These are phyloP conservation scores for Fraxinus excelsior DNA, from an alignment of 257 asterid species.

Conservation along the genomic window DNA sequence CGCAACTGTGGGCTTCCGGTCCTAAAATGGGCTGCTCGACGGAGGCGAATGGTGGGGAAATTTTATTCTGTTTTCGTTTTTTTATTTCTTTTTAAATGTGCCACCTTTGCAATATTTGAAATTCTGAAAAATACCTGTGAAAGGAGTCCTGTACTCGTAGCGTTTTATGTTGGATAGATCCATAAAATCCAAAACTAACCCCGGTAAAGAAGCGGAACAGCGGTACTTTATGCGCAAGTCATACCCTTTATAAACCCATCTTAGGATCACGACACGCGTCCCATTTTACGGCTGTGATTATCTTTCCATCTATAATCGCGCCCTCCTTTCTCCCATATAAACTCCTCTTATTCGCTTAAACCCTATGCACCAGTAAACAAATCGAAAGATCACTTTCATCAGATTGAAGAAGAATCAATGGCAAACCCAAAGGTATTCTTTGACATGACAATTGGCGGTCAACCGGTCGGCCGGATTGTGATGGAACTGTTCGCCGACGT, in stretches of 20 bases:
- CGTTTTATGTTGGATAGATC: too few species aligned
- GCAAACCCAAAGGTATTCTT: conserved; percentile 71
- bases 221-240: not conserved
- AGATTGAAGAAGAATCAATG: conserved; percentile 22
- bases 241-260: not conserved
- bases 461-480: conserved; percentile 54
- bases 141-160: too few species aligned
- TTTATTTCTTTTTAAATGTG: too few species aligned
- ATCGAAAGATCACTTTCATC: not conserved
- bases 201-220: conserved; percentile 23
- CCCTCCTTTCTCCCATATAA: conserved; percentile 41
- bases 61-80: too few species aligned
- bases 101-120: too few species aligned
- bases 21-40: too few species aligned
- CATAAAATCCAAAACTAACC: conserved; percentile 33
- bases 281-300: conserved; percentile 30
- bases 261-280: conserved; percentile 37
- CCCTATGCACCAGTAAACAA: conserved; percentile 35
- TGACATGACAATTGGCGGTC: conserved; percentile 66
- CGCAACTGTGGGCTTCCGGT: too few species aligned
- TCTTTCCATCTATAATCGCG: conserved; percentile 24
- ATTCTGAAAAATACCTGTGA: too few species aligned
- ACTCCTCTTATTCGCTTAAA: conserved; percentile 12
- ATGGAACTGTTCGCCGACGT: conserved; percentile 68
- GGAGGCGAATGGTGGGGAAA: too few species aligned